phyloP scores from a whole-genome alignment of 2,329 filamentous ascomycete species.

The Juglanconis oblonga region DNA sequence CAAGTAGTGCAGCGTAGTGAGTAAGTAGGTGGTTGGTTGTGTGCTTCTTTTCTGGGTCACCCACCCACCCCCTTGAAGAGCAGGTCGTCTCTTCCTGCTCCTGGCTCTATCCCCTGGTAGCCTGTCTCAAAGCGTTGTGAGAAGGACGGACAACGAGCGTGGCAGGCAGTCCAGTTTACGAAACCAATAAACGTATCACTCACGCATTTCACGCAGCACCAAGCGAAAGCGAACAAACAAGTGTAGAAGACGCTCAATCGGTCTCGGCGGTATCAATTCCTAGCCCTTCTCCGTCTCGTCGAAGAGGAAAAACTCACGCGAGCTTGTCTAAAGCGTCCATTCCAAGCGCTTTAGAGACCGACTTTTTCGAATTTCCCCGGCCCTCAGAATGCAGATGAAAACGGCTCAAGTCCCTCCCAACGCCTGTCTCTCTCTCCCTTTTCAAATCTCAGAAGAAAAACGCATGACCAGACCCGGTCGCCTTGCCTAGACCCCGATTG shows the following conservation, averaged over 20 bases:
- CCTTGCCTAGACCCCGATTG: background rate
- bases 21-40: too few species aligned
- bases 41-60: too few species aligned
- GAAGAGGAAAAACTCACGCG: background rate
- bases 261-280: background rate
- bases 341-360: background rate
- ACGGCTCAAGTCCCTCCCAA: background rate
- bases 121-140: too few species aligned
- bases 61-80: too few species aligned
- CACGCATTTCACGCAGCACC: too few species aligned
- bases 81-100: too few species aligned
- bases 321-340: background rate
- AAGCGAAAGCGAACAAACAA: background rate
- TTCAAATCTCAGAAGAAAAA: slow-evolving; percentile 2
- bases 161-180: too few species aligned
- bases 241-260: background rate
- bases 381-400: background rate
- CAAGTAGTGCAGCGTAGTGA: too few species aligned
- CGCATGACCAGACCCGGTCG: background rate
- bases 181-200: too few species aligned
- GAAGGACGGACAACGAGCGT: too few species aligned
- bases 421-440: background rate
- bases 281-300: background rate
- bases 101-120: too few species aligned
- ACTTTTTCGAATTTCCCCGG: background rate